A percentile compares a stretch with the other conserved stretches of the same genome.
Evolutionary conservation across 108 stramenopile genomes (phyloP).

Genomic region (Parmales sp.): DNA sequence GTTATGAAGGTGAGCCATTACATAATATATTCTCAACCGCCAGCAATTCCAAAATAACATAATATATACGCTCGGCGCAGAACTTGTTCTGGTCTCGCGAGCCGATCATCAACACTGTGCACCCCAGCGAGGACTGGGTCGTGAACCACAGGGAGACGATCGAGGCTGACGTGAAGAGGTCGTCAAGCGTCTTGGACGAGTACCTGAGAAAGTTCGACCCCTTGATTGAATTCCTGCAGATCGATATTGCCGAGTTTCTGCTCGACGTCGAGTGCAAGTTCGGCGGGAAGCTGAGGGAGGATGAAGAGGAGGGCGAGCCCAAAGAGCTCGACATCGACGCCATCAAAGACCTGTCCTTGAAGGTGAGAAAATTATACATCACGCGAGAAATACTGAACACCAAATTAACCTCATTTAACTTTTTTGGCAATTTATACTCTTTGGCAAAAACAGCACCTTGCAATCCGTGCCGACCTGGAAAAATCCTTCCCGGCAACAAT

Average conservation of each 20-base stretch:
- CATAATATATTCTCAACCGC: too few species aligned
- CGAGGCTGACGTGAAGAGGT: conserved; percentile 6
- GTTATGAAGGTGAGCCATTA: too few species aligned
- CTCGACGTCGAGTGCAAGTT: background rate
- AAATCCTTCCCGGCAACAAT: conserved; percentile 17
- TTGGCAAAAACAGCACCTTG: conserved; percentile 33
- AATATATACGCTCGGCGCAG: too few species aligned
- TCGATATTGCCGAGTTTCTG: conserved; percentile 32
- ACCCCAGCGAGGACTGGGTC: conserved; percentile 33
- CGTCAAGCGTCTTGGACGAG: conserved; percentile 7
- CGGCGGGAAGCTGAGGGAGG: conserved; percentile 10
- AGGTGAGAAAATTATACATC: too few species aligned
- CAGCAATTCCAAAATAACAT: too few species aligned
- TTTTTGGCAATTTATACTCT: too few species aligned
- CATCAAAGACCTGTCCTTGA: conserved; percentile 18
- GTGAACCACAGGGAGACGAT: conserved; percentile 10
- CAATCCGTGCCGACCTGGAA: conserved; percentile 8
- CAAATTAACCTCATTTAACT: too few species aligned
- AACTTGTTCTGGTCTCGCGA: conserved; percentile 37
- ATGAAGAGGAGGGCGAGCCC: conserved; percentile 25
- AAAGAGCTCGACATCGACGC: conserved; percentile 20
- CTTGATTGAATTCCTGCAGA: conserved; percentile 33
- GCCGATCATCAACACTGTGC: conserved; percentile 19
- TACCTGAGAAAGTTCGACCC: conserved; percentile 28
- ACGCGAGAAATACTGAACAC: too few species aligned